Percentiles rank a stretch among this genome's conserved stretches.
phyloP scores from a whole-genome alignment of 352 stramenopile species.

The Phytophthora uliginosa region DNA sequence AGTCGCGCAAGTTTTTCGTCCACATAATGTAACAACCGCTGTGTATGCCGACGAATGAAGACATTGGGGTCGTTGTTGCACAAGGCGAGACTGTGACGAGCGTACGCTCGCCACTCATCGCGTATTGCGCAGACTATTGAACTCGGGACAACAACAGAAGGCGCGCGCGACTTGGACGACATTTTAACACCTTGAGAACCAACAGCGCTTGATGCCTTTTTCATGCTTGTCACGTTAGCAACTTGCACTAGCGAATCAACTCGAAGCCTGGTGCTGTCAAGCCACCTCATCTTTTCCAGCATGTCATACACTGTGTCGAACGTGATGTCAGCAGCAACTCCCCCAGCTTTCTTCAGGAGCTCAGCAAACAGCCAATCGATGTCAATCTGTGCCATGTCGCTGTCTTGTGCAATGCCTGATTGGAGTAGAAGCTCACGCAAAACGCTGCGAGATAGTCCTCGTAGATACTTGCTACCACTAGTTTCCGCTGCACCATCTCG shows the following conservation, averaged over 20 bases:
- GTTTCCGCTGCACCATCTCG: conserved; percentile 3
- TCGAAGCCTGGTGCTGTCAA: conserved; percentile 38
- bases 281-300: conserved; percentile 40
- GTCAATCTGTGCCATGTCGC: conserved; percentile 40
- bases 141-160: not conserved
- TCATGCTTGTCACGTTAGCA: conserved; percentile 3
- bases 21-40: conserved; percentile 29
- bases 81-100: conserved; percentile 42
- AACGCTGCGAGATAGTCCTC: conserved; percentile 47
- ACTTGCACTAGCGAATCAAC: conserved; percentile 31
- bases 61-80: conserved; percentile 69
- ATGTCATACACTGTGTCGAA: conserved; percentile 50
- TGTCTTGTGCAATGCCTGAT: conserved; percentile 44
- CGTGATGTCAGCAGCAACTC: conserved; percentile 38
- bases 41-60: conserved; percentile 48
- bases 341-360: conserved; percentile 34
- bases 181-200: not conserved
- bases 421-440: conserved; percentile 52
- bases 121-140: conserved; percentile 24
- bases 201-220: conserved; percentile 1
- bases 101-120: conserved; percentile 48
- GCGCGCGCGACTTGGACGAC: conserved; percentile 2
- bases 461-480: conserved; percentile 46
- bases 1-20: conserved; percentile 24
- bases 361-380: conserved; percentile 53